Base-by-base conservation (phyloP, 2,329 filamentous ascomycete species). In the Sporothrix euskadiensis region DNA sequence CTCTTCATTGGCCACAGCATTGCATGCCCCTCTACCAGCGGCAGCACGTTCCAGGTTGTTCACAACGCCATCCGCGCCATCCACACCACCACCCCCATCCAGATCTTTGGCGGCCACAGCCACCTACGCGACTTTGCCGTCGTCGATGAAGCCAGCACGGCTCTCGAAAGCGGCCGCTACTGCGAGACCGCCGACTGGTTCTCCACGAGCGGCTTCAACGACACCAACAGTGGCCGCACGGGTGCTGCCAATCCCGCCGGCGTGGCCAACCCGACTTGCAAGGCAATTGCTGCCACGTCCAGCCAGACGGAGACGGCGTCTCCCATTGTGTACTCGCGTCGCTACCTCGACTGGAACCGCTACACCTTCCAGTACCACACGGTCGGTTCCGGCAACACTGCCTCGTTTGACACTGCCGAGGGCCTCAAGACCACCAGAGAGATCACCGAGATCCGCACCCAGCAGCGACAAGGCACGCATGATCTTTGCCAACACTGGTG, bases 111-210 rank as follows among this genome's bases (percentile, higher is more conserved):
- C 26, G 89, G 89, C 10, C 89, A 91, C 80, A 86, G 83, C 52
- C 89, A 91, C 78, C 86, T 90, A 74, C 87, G 90, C 19, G 89
- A 92, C 78, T 90, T 91, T 78, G 84, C 84, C 22, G 86, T 90
- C 2, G 90, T 88, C 75, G 90, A 92, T 78, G 84, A 88, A 73
- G 85, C 85, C 76, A 86, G 87, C 6, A 89, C 89, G 4, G 89
- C 85, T 0, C 82, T 91, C 9, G 89, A 90, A 76, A 88, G 89
- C 2, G 89, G 88, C 6, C 85, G 88, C 71, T 92, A 91, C 80
- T 91, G 89, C 78, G 90, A 92, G 81, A 91, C 89, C 1, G 82
- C 91, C 0, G 90, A 90, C 32, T 92, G 88, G 87, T 79, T 91
- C 30, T 87, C 88, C n/a, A 86, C 91, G 81, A 86, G 85, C 69